Percentiles rank a stretch among this genome's conserved stretches.
Conservation (phyloP, 163 green algal species). For the Trebouxiophyceae sp. region DNA sequence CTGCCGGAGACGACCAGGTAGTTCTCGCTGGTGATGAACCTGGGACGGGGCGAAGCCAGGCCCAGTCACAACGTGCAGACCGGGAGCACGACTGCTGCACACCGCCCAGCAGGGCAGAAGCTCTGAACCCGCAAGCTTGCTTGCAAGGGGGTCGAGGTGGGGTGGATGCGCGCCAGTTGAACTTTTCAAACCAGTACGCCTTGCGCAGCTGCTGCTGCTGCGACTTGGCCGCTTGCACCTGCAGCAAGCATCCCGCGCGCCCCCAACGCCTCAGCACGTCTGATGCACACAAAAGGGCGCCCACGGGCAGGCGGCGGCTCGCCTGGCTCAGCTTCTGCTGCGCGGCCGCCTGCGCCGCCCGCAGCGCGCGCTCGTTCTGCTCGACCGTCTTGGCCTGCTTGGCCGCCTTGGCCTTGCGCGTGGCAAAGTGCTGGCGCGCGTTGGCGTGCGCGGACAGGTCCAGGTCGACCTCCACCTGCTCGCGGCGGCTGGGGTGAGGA, state of each 20-base stretch:
- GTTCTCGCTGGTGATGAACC: constrained; percentile 83
- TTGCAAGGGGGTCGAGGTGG: too few species aligned
- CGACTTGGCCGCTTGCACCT: constrained; percentile 15
- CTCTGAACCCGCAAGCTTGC: too few species aligned
- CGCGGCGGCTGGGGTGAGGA: too few species aligned
- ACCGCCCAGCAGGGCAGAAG: too few species aligned
- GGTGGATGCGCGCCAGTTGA: constrained; percentile 78
- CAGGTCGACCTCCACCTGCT: constrained; percentile 73
- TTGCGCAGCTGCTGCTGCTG: constrained; percentile 63
- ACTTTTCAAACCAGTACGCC: constrained; percentile 92
- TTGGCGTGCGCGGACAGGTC: constrained; percentile 78
- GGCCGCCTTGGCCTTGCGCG: constrained; percentile 63
- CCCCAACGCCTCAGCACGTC: too few species aligned
- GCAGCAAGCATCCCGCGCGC: not conserved
- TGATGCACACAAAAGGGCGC: too few species aligned
- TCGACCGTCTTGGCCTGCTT: constrained; percentile 71
- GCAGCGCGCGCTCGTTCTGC: constrained; percentile 35
- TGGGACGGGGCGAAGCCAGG: too few species aligned
- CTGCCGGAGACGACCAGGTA: constrained; percentile 81
- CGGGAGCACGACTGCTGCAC: too few species aligned
- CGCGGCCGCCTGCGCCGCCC: constrained; percentile 73
- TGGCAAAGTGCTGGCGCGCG: constrained; percentile 60
- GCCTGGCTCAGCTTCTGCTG: constrained; percentile 51
- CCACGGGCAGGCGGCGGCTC: too few species aligned
- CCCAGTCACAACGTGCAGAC: too few species aligned